Evolutionary conservation across 2,329 filamentous ascomycete species (phyloP).

Genomic region (Phaeosphaeriaceae sp.): DNA sequence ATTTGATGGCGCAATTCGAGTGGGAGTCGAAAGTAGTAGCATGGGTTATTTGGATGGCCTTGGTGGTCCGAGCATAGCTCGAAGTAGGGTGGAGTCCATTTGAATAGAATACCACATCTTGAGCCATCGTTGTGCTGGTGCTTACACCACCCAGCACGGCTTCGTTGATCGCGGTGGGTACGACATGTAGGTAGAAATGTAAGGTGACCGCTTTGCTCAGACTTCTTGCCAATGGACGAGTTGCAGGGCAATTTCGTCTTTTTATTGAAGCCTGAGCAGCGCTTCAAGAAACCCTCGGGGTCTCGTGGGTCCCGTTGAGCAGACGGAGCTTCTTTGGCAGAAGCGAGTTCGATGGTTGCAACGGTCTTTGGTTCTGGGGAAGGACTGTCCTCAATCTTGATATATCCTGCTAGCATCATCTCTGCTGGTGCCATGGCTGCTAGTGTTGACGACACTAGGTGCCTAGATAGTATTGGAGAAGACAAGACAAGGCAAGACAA

Average conservation of each 20-base stretch:
- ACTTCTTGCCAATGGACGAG: constrained; percentile 28
- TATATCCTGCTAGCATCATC: background rate
- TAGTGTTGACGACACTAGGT: background rate
- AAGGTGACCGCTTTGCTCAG: constrained; percentile 27
- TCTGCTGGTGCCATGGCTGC: constrained; percentile 2
- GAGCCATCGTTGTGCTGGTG: constrained; percentile 22
- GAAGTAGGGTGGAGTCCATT: constrained; percentile 38
- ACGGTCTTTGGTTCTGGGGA: constrained; percentile 6
- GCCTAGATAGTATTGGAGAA: background rate
- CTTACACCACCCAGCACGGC: constrained; percentile 36
- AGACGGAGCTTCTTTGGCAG: constrained; percentile 1
- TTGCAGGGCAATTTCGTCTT: constrained; percentile 31
- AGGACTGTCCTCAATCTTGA: constrained; percentile 13
- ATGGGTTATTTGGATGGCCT: constrained; percentile 35
- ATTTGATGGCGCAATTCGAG: constrained; percentile 41
- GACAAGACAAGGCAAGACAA: too few species aligned
- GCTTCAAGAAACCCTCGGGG: constrained; percentile 34
- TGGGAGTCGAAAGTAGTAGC: constrained; percentile 40
- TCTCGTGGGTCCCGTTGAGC: constrained; percentile 24
- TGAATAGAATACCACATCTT: constrained; percentile 33
- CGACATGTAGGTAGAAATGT: constrained; percentile 39
- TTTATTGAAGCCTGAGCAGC: constrained; percentile 38
- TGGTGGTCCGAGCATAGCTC: constrained; percentile 38
- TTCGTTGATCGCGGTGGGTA: constrained; percentile 36
- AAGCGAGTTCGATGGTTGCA: constrained; percentile 6